These are phyloP conservation scores for Trichoderma asperellum DNA, from an alignment of 2,329 filamentous ascomycete species.

Conservation along the genomic window DNA sequence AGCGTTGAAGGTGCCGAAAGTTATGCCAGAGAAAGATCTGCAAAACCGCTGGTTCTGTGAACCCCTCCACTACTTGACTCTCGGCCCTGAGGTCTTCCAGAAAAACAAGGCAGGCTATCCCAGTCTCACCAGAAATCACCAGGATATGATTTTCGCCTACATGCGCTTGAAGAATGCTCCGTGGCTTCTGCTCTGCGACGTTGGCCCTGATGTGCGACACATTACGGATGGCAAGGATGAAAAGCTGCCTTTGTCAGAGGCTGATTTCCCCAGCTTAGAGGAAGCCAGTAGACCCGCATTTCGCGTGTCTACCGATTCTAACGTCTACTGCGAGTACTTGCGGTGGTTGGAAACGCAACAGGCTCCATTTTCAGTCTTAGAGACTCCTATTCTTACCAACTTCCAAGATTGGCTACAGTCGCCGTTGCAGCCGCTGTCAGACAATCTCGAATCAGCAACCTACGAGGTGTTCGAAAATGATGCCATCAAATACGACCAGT, in stretches of 20 bases:
- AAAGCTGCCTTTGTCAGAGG: slow-evolving; percentile 45
- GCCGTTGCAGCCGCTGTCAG: slow-evolving; percentile 88
- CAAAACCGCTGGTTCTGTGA: slow-evolving; percentile 72
- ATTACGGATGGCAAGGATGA: slow-evolving; percentile 39
- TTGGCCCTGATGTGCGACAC: slow-evolving; percentile 53
- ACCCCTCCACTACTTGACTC: slow-evolving; percentile 64
- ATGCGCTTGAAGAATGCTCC: slow-evolving; percentile 67
- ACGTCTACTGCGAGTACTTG: slow-evolving; percentile 74
- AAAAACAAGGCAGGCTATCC: slow-evolving; percentile 64
- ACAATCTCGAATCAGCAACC: slow-evolving; percentile 95
- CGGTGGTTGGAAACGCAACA: slow-evolving; percentile 84
- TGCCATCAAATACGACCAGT: slow-evolving; percentile 96
- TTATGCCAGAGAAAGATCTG: slow-evolving; percentile 62
- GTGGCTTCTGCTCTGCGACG: slow-evolving; percentile 66
- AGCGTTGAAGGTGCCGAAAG: slow-evolving; percentile 62
- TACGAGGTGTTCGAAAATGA: slow-evolving; percentile 99
- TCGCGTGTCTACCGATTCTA: slow-evolving; percentile 38
- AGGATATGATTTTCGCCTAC: slow-evolving; percentile 63
- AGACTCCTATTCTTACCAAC: slow-evolving; percentile 56
- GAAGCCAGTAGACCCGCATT: slow-evolving; percentile 58
- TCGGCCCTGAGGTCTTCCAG: slow-evolving; percentile 59
- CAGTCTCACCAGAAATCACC: slow-evolving; percentile 63
- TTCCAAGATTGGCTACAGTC: slow-evolving; percentile 96
- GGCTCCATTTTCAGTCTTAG: slow-evolving; percentile 59
- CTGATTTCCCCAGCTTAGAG: slow-evolving; percentile 70